Evolutionary conservation across 2,329 filamentous ascomycete genomes (phyloP).

Genomic region (Cyphellophora europaea): DNA sequence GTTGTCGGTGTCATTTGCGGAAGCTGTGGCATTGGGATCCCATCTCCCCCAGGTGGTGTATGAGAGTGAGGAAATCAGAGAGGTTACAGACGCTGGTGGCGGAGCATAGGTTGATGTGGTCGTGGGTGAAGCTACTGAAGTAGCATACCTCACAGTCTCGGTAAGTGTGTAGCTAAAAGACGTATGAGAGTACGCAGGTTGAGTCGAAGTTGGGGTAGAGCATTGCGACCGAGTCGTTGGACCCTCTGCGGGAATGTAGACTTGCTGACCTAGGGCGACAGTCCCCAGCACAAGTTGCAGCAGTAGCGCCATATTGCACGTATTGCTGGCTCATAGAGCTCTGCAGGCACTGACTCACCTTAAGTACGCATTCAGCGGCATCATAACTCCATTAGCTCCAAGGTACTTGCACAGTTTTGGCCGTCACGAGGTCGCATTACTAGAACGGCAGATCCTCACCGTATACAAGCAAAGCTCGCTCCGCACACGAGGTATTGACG

Average conservation of each 20-base stretch:
- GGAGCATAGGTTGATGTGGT: conserved; percentile 23
- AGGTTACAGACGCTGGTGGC: conserved; percentile 18
- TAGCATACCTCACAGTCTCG: conserved; percentile 24
- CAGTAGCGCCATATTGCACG: too few relatives aligned
- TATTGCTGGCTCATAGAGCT: too few relatives aligned
- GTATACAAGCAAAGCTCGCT: too few relatives aligned
- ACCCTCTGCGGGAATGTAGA: conserved; percentile 22
- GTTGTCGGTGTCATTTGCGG: conserved; percentile 21
- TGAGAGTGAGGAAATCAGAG: conserved; percentile 17
- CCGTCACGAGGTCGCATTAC: too few relatives aligned
- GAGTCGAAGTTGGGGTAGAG: conserved; percentile 6
- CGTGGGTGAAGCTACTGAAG: conserved; percentile 23
- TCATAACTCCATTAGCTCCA: too few relatives aligned
- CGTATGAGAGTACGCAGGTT: conserved; percentile 20
- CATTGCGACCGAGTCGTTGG: conserved; percentile 20
- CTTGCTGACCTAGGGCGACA: conserved; percentile 18
- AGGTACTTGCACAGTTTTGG: too few relatives aligned
- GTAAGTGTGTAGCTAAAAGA: conserved; percentile 22
- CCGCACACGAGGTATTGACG: too few relatives aligned
- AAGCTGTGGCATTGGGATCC: conserved; percentile 21
- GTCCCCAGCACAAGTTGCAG: too few relatives aligned
- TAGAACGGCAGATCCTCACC: too few relatives aligned
- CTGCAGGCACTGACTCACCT: too few relatives aligned
- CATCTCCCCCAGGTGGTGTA: conserved; percentile 27
- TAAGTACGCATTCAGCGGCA: too few relatives aligned